Percentiles rank a stretch among this genome's conserved stretches.
Conservation (phyloP, 495 filamentous ascomycete genomes). For the Aspergillus conjunctus region DNA sequence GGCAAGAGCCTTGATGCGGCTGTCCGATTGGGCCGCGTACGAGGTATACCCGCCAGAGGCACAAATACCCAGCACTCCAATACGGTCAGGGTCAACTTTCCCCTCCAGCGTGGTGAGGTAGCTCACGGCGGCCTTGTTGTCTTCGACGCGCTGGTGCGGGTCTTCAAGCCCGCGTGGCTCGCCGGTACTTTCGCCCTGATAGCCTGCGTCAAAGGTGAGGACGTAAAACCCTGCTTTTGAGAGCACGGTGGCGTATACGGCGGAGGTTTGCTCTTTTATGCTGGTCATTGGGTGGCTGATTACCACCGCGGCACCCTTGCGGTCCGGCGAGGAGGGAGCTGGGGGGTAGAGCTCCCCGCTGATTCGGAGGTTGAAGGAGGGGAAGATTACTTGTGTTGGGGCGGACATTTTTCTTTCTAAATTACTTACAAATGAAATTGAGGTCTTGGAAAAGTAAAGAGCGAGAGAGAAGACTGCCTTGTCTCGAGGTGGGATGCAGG, state of each 20-base stretch:
- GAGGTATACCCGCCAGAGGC: slow-evolving; percentile 39
- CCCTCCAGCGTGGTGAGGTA: slow-evolving; percentile 32
- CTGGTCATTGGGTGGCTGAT: slow-evolving; percentile 38
- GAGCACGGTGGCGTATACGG: slow-evolving; percentile 33
- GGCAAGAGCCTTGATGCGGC: slow-evolving; percentile 42
- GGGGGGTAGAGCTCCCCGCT: slow-evolving; percentile 25
- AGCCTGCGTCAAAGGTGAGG: slow-evolving; percentile 43
- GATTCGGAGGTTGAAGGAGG: not conserved
- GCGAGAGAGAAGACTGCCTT: too few relatives aligned
- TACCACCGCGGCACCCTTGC: slow-evolving; percentile 34
- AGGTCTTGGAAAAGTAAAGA: too few relatives aligned
- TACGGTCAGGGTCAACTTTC: slow-evolving; percentile 31
- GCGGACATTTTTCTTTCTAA: too few relatives aligned
- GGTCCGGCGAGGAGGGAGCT: slow-evolving; percentile 18
- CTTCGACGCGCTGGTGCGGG: slow-evolving; percentile 42
- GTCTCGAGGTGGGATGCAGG: too few relatives aligned
- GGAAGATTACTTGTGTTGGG: not conserved
- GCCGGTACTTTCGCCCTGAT: slow-evolving; percentile 41
- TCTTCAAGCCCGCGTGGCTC: slow-evolving; percentile 41
- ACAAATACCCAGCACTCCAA: slow-evolving; percentile 47
- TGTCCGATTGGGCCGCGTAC: slow-evolving; percentile 40
- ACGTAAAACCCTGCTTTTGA: slow-evolving; percentile 34
- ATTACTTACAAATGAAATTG: too few relatives aligned
- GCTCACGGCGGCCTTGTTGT: slow-evolving; percentile 38
- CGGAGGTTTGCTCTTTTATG: slow-evolving; percentile 45